Percentiles rank a stretch among this genome's conserved stretches.
Conservation (phyloP, 176 grass and related monocot genomes). For the maize (Zea mays) region Zm-B73-REFERENCE-NAM-5.0 NC_050097.1:12174001-12174500, state of each 20-base stretch:
- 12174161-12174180: constrained; percentile 78
- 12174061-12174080: constrained; percentile 17
- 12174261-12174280: constrained; percentile 11
- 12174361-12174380: constrained; percentile 65
- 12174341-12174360: constrained; percentile 72
- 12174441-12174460: constrained; percentile 25
- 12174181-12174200: constrained; percentile 72
- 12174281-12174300: constrained; percentile 90
- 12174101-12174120: constrained; percentile 27
- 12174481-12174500: constrained; percentile 90
- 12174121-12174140: constrained; percentile 90
- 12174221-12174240: background rate
- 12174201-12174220: constrained; percentile 59
- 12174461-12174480: constrained; percentile 59
- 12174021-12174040: constrained; percentile 98
- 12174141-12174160: constrained; percentile 90
- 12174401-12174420: constrained; percentile 35
- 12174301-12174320: constrained; percentile 72
- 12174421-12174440: background rate
- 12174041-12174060: constrained; percentile 85
- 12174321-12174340: constrained; percentile 79
- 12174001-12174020: constrained; percentile 94
- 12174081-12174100: constrained; percentile 14
- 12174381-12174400: constrained; percentile 93
- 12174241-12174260: constrained; percentile 15